These are phyloP conservation scores for Spathaspora sp. DNA, from an alignment of 1,139 yeast species.

Conservation along the genomic window DNA sequence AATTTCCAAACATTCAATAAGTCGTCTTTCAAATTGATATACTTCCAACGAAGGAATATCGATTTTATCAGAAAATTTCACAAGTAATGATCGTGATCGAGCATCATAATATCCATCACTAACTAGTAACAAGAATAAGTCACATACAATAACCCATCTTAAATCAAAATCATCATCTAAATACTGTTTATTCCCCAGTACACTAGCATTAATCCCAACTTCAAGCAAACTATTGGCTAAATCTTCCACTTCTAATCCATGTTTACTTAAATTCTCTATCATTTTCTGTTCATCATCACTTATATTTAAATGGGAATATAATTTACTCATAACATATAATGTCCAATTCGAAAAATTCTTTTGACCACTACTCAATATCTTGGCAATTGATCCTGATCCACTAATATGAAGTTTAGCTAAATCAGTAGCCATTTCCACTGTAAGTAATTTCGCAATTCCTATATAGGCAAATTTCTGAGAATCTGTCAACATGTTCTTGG, in stretches of 20 bases:
- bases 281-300: constrained; percentile 72
- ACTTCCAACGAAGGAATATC: constrained; percentile 65
- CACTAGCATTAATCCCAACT: constrained; percentile 37
- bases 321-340: constrained; percentile 62
- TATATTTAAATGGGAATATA: constrained; percentile 82
- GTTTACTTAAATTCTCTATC: constrained; percentile 85
- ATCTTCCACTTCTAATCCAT: constrained; percentile 77
- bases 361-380: constrained; percentile 66
- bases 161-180: constrained; percentile 53
- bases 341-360: constrained; percentile 88
- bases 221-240: constrained; percentile 58
- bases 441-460: constrained; percentile 75
- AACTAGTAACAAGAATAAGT: constrained; percentile 73
- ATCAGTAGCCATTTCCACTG: constrained; percentile 79
- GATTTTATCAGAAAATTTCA: constrained; percentile 62
- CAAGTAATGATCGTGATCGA: constrained; percentile 74
- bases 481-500: constrained; percentile 79
- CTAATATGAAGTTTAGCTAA: constrained; percentile 61
- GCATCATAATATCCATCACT: constrained; percentile 90
- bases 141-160: constrained; percentile 93
- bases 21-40: constrained; percentile 84
- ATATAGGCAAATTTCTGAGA: constrained; percentile 89
- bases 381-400: constrained; percentile 52
- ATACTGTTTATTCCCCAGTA: constrained; percentile 10
- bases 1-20: constrained; percentile 86